These are phyloP conservation scores for Aspergillus nanangensis DNA, from an alignment of 495 filamentous ascomycete species.

Conservation along the genomic window DNA sequence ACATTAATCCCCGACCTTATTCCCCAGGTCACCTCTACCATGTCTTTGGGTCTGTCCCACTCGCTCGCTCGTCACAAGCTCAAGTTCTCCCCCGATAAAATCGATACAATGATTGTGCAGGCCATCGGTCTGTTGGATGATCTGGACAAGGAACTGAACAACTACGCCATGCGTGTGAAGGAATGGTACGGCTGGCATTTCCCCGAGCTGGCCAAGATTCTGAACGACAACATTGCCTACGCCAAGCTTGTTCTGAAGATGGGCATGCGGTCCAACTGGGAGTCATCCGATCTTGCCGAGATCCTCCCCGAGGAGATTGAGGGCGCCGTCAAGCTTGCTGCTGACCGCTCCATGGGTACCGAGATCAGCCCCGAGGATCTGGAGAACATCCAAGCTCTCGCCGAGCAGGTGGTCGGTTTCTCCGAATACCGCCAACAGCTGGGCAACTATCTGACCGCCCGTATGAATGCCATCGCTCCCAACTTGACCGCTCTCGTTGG, in stretches of 20 bases:
- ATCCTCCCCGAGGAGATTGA: conserved; percentile 97
- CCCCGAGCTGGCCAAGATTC: conserved; percentile 91
- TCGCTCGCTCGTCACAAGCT: conserved; percentile 97
- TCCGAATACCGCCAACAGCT: conserved; percentile 86
- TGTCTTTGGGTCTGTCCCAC: conserved; percentile 94
- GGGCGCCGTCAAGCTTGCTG: conserved; percentile 82
- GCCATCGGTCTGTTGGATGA: conserved; percentile 92
- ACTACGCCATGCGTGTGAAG: conserved; percentile 97
- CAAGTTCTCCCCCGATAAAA: conserved; percentile 98
- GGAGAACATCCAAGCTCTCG: conserved; percentile 82
- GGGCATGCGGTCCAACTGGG: conserved; percentile 78
- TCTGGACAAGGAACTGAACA: conserved; percentile 97
- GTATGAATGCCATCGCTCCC: conserved; percentile 95
- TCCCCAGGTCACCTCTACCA: conserved; percentile 80
- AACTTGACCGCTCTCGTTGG: conserved; percentile 94
- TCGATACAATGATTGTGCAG: conserved; percentile 99
- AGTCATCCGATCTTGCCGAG: conserved; percentile 75
- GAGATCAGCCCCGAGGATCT: conserved; percentile 89
- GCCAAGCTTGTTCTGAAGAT: conserved; percentile 78
- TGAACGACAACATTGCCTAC: conserved; percentile 97
- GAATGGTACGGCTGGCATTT: conserved; percentile 99
- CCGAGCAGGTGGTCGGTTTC: conserved; percentile 88
- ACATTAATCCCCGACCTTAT: conserved; percentile 87
- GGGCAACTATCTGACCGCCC: conserved; percentile 79
- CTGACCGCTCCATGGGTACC: conserved; percentile 96